Evolutionary conservation across 768 basidiomycete genomes (phyloP), one percentile per base, ranked within the genome.

Genomic region (Serendipita sp.): DNA sequence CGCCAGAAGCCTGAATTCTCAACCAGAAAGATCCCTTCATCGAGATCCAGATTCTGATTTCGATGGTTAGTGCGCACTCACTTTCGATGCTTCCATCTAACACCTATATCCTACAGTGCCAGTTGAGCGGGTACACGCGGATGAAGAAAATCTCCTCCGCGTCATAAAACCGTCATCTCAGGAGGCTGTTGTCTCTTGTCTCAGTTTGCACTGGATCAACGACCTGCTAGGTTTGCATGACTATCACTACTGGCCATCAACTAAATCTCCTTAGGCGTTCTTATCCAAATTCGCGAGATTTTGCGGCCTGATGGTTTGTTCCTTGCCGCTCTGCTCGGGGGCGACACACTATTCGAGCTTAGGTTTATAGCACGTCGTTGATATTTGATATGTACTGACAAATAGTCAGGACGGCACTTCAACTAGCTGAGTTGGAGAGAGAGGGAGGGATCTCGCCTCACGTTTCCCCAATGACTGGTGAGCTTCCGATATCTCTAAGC

Each of bases 391-490:
- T 26, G 20, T 66, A 43, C 24, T 63, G 42, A 65, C 22, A 45
- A 28, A 42, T 44, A 51, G 34, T 24, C 67, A 90, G 95, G 68
- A 94, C 96, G 41, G 80, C 94, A 3, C 78, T 99, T 30, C 96
- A 98, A 69, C 79, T 99, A 0, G 95, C 96, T 5, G 90, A 98
- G 75, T 76, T 85, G 22, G 95, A 99, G 68, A 82, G 93, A 7
- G 86, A 95, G 72, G 96, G 96, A 4, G 96, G 96, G 0, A 87
- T 99, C 61, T 93, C 93, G n/a, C 93, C 94, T 3, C 88, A 91
- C 63, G 74, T 99, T 38, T 98, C 95, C 0, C 96, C 96, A 0
- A 98, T 99, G 96, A 93, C 94, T 64, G 89, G 94, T 92, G 63
- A 24, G 22, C 20, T 69, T 2, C 26, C 7, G 67, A 20, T 42